A percentile compares a stretch with the other conserved stretches of the same genome.
Evolutionary conservation across 441 rosid genomes (phyloP).

Genomic region (Adansonia rubrostipa): DNA sequence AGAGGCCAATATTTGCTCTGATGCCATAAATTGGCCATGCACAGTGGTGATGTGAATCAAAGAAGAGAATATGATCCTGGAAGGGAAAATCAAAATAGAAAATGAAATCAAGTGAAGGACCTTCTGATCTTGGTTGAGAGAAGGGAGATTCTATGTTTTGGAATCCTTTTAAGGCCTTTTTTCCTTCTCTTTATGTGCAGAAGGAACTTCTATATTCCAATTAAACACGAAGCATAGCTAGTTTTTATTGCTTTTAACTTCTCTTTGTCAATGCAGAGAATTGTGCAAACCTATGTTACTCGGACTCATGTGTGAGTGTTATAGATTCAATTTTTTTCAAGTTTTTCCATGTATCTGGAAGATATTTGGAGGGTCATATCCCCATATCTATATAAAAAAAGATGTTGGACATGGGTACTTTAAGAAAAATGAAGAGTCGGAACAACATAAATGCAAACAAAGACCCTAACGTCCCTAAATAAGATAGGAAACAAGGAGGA

Average conservation of each 20-base stretch:
- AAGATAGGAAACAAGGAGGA: not conserved
- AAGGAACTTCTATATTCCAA: not conserved
- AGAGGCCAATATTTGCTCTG: not conserved
- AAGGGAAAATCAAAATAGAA: not conserved
- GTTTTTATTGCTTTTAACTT: slow-evolving; percentile 2
- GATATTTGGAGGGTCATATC: too few relatives aligned
- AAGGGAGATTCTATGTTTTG: not conserved
- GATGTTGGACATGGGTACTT: too few relatives aligned
- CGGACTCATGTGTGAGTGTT: too few relatives aligned
- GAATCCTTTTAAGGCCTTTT: not conserved
- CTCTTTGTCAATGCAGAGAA: not conserved
- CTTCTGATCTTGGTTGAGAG: not conserved
- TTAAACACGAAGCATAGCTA: not conserved
- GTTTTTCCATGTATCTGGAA: too few relatives aligned
- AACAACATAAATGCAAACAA: too few relatives aligned
- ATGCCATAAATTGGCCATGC: not conserved
- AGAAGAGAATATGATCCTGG: not conserved
- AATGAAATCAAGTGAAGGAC: not conserved
- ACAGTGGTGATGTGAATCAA: not conserved
- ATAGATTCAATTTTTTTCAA: too few relatives aligned
- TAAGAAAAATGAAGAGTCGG: too few relatives aligned
- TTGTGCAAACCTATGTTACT: not conserved
- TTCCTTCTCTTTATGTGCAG: not conserved
- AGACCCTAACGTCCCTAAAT: not conserved
- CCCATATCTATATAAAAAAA: too few relatives aligned